Evolutionary conservation across 371 early-diverging fungal genomes (phyloP), one percentile per base, ranked within the genome.

Genomic region (Blakeslea trispora): DNA sequence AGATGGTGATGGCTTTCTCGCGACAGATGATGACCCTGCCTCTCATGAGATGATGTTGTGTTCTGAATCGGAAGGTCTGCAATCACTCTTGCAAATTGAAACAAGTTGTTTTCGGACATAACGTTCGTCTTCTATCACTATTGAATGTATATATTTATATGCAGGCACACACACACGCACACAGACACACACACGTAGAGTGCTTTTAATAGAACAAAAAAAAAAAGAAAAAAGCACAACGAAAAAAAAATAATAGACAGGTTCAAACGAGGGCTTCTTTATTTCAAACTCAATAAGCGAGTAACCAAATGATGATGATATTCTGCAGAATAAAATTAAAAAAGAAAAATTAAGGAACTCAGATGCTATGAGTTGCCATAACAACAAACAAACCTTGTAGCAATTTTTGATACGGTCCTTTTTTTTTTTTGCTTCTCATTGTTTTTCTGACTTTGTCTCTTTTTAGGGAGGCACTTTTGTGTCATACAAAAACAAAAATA

Each of bases 71-170:
- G 66, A 28, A 71, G 63, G 40, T 69, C 66, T n/a, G 72, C 57
- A 34, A 69, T 68, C 47, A 70, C 74, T 60, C 71, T 74, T 17
- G 73, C 77, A 59, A 76, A 73, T 60, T 76, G 77, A 67, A 71
- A 72, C 47, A 73, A 45, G 43, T 64, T 71, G 53, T 71, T 76
- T 55, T 73, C 69, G 53, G 72, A 44, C 69, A 72, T 72, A 35
- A n/a, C n/a, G 28, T 28, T 50, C 55, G 41, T 21, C 45, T 42
- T 39, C n/a, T 54, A 32, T n/a, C 9, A 3, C 8, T 37, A 5
- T 31, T 9, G 28, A 28, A 28, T 28, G 7, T 28, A 28, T 28
- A 28, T 7, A n/a, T n/a, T n/a, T n/a, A n/a, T n/a, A 28, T 7
- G 7, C 28, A 28, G 28, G 28, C 28, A 28, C 28, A 28, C 28